Evolutionary conservation across 768 basidiomycete genomes (phyloP).

Genomic region (Psilocybe azurescens): DNA sequence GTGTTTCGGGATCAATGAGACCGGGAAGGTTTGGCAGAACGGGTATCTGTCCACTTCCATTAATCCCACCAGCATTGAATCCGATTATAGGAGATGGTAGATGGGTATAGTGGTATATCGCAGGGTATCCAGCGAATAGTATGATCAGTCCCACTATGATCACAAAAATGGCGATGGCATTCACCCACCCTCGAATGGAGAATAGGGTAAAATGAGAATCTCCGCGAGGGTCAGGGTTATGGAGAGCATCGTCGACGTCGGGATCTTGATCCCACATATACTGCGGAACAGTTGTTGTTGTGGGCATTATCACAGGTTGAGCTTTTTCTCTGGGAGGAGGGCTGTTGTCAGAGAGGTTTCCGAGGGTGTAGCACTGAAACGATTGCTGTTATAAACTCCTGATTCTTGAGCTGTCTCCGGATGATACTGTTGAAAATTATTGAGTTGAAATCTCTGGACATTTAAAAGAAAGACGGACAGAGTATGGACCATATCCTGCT

Average conservation of each 20-base stretch:
- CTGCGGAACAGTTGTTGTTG: slow-evolving; percentile 69
- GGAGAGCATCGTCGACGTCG: slow-evolving; percentile 88
- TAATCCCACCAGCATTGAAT: slow-evolving; percentile 91
- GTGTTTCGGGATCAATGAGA: slow-evolving; percentile 83
- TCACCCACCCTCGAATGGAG: slow-evolving; percentile 84
- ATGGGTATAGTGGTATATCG: slow-evolving; percentile 62
- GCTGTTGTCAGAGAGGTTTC: slow-evolving; percentile 39
- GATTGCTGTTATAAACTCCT: slow-evolving; percentile 50
- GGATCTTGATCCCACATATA: slow-evolving; percentile 85
- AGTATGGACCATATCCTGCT: slow-evolving; percentile 84
- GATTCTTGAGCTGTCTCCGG: slow-evolving; percentile 50
- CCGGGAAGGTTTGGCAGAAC: slow-evolving; percentile 66
- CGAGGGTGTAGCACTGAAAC: slow-evolving; percentile 58
- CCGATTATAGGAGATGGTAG: slow-evolving; percentile 43
- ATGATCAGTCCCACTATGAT: slow-evolving; percentile 72
- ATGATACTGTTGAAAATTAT: slow-evolving; percentile 53
- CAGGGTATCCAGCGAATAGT: slow-evolving; percentile 90
- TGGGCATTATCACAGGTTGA: slow-evolving; percentile 35
- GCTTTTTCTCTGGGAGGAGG: slow-evolving; percentile 31
- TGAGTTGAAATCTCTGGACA: slow-evolving; percentile 11
- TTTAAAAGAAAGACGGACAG: slow-evolving; percentile 51
- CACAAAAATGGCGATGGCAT: slow-evolving; percentile 73
- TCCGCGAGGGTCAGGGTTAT: slow-evolving; percentile 84
- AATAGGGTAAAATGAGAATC: slow-evolving; percentile 73
- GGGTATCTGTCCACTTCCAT: slow-evolving; percentile 88